phyloP scores from a whole-genome alignment of 1,139 yeast species.

The Scheffersomyces quercinus region DNA sequence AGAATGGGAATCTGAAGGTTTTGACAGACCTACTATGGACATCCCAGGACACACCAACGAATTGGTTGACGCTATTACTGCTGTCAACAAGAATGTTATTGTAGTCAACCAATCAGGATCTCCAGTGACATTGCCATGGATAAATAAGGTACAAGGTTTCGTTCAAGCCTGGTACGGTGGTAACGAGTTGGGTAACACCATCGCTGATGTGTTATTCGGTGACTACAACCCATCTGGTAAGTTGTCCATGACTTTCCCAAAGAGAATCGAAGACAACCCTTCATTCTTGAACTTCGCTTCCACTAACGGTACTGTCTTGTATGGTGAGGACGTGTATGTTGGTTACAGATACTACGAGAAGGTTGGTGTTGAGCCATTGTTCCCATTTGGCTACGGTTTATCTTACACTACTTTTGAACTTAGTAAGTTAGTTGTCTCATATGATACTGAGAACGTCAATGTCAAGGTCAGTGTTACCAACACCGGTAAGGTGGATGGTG shows the following conservation, averaged over 20 bases:
- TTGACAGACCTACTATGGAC: conserved; percentile 12
- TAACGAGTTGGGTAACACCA: conserved; percentile 27
- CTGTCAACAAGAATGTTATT: conserved; percentile 52
- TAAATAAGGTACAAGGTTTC: conserved; percentile 43
- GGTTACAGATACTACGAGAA: conserved; percentile 64
- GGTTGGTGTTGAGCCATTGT: conserved; percentile 43
- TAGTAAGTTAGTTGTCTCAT: conserved; percentile 12
- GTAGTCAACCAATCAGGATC: conserved; percentile 64
- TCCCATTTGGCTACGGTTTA: conserved; percentile 63
- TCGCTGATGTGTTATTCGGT: conserved; percentile 31
- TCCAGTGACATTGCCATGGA: conserved; percentile 64
- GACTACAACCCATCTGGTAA: conserved; percentile 29
- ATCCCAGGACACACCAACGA: conserved; percentile 46
- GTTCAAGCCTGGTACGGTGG: conserved; percentile 53
- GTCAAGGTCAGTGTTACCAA: conserved; percentile 43
- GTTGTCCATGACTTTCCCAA: conserved; percentile 26
- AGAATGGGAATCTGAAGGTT: conserved; percentile 44
- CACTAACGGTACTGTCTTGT: conserved; percentile 48
- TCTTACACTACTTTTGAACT: conserved; percentile 52
- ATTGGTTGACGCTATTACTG: conserved; percentile 44
- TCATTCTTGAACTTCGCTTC: conserved; percentile 18
- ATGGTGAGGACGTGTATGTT: conserved; percentile 58
- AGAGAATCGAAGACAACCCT: conserved; percentile 22
- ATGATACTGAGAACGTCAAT: conserved; percentile 9
- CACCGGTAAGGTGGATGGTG: conserved; percentile 43